Evolutionary conservation across 345 rosid genomes (phyloP), one percentile per base, ranked within the genome.

Genomic region (Clarkia xantiana): DNA sequence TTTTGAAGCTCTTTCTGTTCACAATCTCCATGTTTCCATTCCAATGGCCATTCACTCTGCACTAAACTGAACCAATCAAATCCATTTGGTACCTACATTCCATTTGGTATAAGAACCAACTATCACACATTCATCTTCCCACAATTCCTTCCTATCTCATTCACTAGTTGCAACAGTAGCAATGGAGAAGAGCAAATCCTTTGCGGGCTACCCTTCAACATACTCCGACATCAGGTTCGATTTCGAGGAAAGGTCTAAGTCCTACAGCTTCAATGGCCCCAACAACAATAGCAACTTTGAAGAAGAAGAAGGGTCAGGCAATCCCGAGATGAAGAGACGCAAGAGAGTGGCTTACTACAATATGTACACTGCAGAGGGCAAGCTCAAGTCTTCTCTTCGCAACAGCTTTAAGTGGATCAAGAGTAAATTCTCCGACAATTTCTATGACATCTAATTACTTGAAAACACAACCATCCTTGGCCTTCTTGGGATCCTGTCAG

Each of bases 321-420:
- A 79, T 49, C 86, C 72, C 0, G 86, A 79, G 67, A 14, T 51
- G 3, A 73, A 73, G 72, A 71, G 86, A 66, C 69, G 70, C 59
- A 71, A 65, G 66, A 69, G 86, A 63, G 79, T 79, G 55, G 81
- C 81, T 7, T 67, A 67, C 44, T 79, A 79, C 47, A 79, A 79
- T 53, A 51, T 73, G 68, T 79, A 76, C 56, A 49, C 71, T 41
- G 52, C 51, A 66, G 77, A 79, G 69, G 77, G 77, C 51, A 79
- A 79, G 66, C 66, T 79, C 64, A 79, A 73, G 54, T 71, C 77
- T 4, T 68, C 76, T 1, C 41, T 79, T 18, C 57, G 65, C 41
- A 73, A 69, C 69, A 76, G 81, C 75, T 73, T 73, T 60, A 79
- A 76, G 71, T 79, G 86, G 86, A 76, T 79, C 71, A 79, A 73